phyloP scores from a whole-genome alignment of 441 rosid species.

The Gossypium aridum region DNA sequence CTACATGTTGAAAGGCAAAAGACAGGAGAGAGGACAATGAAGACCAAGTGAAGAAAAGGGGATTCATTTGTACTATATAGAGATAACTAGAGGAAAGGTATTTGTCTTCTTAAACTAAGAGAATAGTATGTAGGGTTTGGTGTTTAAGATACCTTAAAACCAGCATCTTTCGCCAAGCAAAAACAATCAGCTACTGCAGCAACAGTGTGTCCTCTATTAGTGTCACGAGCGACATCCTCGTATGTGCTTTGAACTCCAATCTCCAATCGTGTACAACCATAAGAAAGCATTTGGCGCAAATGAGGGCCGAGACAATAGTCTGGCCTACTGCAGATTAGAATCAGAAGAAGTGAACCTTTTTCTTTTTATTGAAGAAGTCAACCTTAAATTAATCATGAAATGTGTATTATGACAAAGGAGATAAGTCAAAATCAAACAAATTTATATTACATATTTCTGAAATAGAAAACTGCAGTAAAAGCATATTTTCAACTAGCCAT shows the following conservation, averaged over 20 bases:
- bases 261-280: slow-evolving; percentile 95
- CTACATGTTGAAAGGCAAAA: neutral
- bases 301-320: slow-evolving; percentile 99
- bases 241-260: slow-evolving; percentile 99
- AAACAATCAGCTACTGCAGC: slow-evolving; percentile 99
- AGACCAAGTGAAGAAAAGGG: neutral
- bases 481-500: neutral
- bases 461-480: neutral
- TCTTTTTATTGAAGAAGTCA: neutral
- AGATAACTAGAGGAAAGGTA: neutral
- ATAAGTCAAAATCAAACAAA: neutral
- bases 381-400: neutral
- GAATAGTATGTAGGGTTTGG: neutral
- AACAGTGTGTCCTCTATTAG: slow-evolving; percentile 97
- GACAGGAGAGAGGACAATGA: neutral
- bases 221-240: slow-evolving; percentile 97
- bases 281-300: slow-evolving; percentile 66
- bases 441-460: neutral
- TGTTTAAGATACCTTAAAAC: slow-evolving; percentile 63
- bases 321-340: slow-evolving; percentile 65
- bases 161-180: slow-evolving; percentile 96
- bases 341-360: slow-evolving; percentile 1
- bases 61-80: neutral
- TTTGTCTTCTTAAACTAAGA: too few species aligned
- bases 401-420: neutral